A percentile compares a stretch with the other conserved stretches of the same genome.
These are phyloP conservation scores for Cyberlindnera saturnus DNA, from an alignment of 805 yeast genomes.

Conservation along the genomic window DNA sequence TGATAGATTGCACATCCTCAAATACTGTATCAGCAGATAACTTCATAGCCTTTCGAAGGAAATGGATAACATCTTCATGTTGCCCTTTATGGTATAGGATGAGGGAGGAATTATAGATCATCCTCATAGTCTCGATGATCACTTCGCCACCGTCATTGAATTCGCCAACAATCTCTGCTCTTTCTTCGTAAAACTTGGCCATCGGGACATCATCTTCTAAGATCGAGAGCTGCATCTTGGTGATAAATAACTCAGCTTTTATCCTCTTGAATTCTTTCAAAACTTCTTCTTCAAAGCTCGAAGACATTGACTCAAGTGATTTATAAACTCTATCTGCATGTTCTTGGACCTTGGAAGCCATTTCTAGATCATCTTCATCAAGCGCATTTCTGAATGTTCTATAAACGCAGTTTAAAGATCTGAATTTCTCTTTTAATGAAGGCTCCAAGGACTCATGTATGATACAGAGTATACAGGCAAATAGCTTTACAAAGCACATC, in stretches of 20 bases:
- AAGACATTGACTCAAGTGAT: conserved; percentile 16
- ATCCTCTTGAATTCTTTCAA: conserved; percentile 13
- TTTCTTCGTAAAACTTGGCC: conserved; percentile 30
- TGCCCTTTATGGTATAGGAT: conserved; percentile 12
- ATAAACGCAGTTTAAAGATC: conserved; percentile 28
- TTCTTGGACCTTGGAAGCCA: conserved; percentile 24
- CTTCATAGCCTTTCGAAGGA: conserved; percentile 13
- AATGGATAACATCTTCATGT: conserved; percentile 9
- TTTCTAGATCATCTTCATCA: conserved; percentile 19
- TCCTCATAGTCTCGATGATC: conserved; percentile 26
- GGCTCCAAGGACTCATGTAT: conserved; percentile 25
- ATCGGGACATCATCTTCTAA: conserved; percentile 27
- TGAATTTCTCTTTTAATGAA: conserved; percentile 21
- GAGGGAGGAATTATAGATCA: conserved; percentile 28
- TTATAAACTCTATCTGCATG: conserved; percentile 23
- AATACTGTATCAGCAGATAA: conserved; percentile 15
- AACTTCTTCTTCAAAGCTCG: conserved; percentile 6
- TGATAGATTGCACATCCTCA: conserved; percentile 12
- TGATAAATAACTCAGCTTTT: conserved; percentile 25
- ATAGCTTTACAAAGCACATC: conserved; percentile 19
- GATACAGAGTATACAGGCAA: conserved; percentile 27
- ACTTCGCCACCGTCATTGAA: conserved; percentile 14
- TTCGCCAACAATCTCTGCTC: conserved; percentile 18
- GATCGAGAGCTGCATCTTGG: conserved; percentile 28
- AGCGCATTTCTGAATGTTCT: conserved; percentile 23